Percentiles rank a stretch among this genome's conserved stretches.
Conservation (phyloP, 192 early-diverging fungal genomes). For the Phycomyces nitens region DNA sequence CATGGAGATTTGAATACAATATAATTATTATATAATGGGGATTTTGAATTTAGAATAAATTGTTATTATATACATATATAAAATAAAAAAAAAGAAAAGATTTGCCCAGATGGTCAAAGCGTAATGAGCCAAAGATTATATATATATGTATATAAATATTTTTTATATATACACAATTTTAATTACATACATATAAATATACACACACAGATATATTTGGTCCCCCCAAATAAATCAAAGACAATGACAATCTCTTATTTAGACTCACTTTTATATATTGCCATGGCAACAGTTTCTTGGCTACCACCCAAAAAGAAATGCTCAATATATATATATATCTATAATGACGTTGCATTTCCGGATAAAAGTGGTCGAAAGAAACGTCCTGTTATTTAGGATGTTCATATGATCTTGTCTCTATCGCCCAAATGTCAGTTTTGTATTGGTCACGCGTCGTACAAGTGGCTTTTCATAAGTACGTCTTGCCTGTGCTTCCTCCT, state of each 20-base stretch:
- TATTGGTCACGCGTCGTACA: conserved; percentile 18
- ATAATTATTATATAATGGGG: no score
- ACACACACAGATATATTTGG: neutral
- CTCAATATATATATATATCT: no score
- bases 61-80: no score
- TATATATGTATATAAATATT: no score
- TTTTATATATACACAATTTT: neutral
- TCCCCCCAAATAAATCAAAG: neutral
- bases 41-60: no score
- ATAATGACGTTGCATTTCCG: no score
- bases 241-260: no score
- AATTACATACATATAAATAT: no score
- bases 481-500: neutral
- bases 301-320: no score
- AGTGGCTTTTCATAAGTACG: conserved; percentile 12
- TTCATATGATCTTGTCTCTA: neutral
- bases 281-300: neutral
- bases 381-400: neutral
- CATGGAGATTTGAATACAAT: no score
- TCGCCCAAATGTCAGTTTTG: neutral
- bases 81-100: no score
- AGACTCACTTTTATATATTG: neutral
- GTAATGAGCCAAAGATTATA: neutral
- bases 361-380: no score
- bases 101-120: conserved; percentile 1